These are phyloP conservation scores for Daldinia eschscholtzii DNA, from an alignment of 2,329 filamentous ascomycete genomes.

Conservation along the genomic window DNA sequence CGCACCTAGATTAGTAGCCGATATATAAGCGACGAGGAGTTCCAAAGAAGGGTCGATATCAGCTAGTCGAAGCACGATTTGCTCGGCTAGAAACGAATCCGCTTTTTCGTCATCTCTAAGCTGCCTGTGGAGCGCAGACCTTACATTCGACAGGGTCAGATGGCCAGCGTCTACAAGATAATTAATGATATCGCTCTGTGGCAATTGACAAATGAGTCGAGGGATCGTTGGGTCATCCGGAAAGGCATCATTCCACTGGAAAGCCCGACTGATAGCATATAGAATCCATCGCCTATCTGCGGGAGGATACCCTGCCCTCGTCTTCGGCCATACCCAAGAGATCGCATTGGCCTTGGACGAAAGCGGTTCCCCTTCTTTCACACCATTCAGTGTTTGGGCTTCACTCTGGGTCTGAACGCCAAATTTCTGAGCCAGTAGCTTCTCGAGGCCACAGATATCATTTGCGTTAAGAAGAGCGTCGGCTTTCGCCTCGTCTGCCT, in stretches of 20 bases:
- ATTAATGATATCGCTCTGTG: constrained; percentile 67
- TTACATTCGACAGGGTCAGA: constrained; percentile 69
- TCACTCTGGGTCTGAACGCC: constrained; percentile 56
- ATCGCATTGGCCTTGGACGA: constrained; percentile 53
- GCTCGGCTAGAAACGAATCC: constrained; percentile 66
- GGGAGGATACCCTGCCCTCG: constrained; percentile 61
- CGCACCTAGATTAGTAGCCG: constrained; percentile 73
- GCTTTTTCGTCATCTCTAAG: constrained; percentile 58
- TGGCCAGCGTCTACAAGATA: constrained; percentile 73
- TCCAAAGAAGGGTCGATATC: constrained; percentile 77
- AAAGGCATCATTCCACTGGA: constrained; percentile 65
- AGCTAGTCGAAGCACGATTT: constrained; percentile 72
- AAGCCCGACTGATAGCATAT: constrained; percentile 72
- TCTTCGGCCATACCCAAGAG: constrained; percentile 64
- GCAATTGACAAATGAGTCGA: constrained; percentile 58
- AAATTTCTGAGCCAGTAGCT: constrained; percentile 63
- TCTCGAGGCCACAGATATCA: constrained; percentile 64
- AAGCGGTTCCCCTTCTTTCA: constrained; percentile 39
- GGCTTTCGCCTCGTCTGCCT: constrained; percentile 60
- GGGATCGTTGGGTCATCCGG: constrained; percentile 58
- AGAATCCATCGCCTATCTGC: constrained; percentile 75
- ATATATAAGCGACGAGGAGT: constrained; percentile 74
- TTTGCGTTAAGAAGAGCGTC: constrained; percentile 62
- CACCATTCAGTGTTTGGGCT: constrained; percentile 40
- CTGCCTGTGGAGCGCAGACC: constrained; percentile 67